Evolutionary conservation across 805 yeast species (phyloP), one percentile per base, ranked within the genome.

Genomic region (Pichia gijzeniarum): DNA sequence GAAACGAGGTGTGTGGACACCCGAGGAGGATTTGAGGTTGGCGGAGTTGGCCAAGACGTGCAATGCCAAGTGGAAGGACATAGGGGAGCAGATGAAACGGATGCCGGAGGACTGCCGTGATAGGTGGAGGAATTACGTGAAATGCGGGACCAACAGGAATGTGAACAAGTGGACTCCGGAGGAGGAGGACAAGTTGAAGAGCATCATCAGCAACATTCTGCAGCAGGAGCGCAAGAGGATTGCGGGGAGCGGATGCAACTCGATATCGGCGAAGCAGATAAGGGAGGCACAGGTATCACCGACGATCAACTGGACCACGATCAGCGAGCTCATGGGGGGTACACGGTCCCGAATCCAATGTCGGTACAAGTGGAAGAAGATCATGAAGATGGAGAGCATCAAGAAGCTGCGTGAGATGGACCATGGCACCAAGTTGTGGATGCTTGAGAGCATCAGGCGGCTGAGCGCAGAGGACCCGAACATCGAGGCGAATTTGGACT

Each of bases 91-190:
- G 7, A 71, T 91, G 77, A 87, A 85, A 13, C 72, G 98, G 57
- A 91, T 91, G 98, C 97, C 98, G 0, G 98, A 91, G 59, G 98
- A 91, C 65, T 90, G 97, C 63, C 75, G 98, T 55, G 98, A 91
- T 62, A 73, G 98, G 55, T 91, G 95, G 95, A 74, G 98, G 63
- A 91, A 91, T 61, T 91, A 90, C 60, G 85, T 90, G 51, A 90
- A 90, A 63, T 91, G 97, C 68, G 97, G 97, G 20, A 71, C 71
- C 16, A 77, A 77, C 44, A 72, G 97, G 52, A 78, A 80, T 8
- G 74, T 77, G 41, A 85, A 85, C 61, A 86, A 84, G 60, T 90
- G 98, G 98, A 69, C 82, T 0, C 59, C 63, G 1, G 96, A 87
- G 57, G 97, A 90, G 60, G 97, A 90, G 60, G 71, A 68, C 17